Evolutionary conservation across 1,284 basidiomycete species (phyloP).

Genomic region (Bjerkandera adusta): DNA sequence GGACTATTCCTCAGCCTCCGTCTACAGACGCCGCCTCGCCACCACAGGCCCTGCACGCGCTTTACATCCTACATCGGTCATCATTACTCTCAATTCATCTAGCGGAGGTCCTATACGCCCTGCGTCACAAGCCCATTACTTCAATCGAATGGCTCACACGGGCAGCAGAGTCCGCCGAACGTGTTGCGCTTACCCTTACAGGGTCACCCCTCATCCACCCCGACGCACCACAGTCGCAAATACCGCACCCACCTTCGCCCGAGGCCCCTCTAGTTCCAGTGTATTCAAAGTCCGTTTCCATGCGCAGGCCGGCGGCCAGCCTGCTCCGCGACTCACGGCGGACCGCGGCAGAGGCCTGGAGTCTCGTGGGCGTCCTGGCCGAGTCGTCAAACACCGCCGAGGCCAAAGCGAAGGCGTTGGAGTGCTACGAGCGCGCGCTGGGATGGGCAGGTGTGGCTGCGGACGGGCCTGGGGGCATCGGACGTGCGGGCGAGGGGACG

Average conservation of each 20-base stretch:
- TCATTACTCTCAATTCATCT: constrained; percentile 73
- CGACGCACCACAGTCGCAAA: constrained; percentile 36
- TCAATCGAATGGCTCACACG: constrained; percentile 57
- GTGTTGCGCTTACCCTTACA: constrained; percentile 55
- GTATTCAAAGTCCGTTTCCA: constrained; percentile 44
- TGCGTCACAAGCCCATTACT: constrained; percentile 37
- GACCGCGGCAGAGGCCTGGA: constrained; percentile 70
- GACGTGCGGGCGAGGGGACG: constrained; percentile 47
- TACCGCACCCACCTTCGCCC: constrained; percentile 43
- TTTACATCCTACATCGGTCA: constrained; percentile 72
- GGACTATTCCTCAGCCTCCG: constrained; percentile 54
- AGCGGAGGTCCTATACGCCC: constrained; percentile 71
- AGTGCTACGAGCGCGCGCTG: constrained; percentile 60
- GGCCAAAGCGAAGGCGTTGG: constrained; percentile 40
- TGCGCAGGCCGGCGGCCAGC: constrained; percentile 54
- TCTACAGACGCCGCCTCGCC: constrained; percentile 42
- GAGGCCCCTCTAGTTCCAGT: constrained; percentile 40
- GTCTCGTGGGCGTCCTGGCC: constrained; percentile 49
- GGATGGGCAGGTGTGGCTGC: constrained; percentile 56
- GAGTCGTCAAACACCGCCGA: constrained; percentile 34
- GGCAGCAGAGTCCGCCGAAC: constrained; percentile 67
- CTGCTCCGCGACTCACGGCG: constrained; percentile 69
- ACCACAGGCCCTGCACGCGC: constrained; percentile 60
- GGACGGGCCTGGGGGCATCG: constrained; percentile 33
- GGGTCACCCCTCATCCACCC: constrained; percentile 38